Evolutionary conservation across 768 basidiomycete species (phyloP).

Genomic region (Psilocybe subaeruginosa): DNA sequence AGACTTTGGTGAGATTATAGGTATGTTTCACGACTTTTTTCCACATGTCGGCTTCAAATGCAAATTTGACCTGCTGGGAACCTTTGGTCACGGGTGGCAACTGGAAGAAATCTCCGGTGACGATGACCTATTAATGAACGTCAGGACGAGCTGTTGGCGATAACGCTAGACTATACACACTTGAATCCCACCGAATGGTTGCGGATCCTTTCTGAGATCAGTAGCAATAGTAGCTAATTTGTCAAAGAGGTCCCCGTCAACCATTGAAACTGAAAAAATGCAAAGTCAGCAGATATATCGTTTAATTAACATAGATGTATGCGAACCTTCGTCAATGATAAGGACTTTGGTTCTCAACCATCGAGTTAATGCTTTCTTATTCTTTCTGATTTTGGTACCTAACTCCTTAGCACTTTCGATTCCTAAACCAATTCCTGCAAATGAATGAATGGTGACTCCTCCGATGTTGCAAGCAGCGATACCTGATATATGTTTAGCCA

Average conservation of each 20-base stretch:
- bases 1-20: conserved; percentile 94
- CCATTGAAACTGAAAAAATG: conserved; percentile 85
- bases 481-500: conserved; percentile 39
- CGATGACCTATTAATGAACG: conserved; percentile 61
- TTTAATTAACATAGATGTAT: conserved; percentile 1
- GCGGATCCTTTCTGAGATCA: conserved; percentile 57
- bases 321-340: conserved; percentile 79
- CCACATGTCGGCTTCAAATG: conserved; percentile 90
- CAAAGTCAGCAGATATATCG: background rate
- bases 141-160: background rate
- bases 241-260: conserved; percentile 92
- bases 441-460: conserved; percentile 93
- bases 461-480: conserved; percentile 99
- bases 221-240: conserved; percentile 79
- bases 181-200: conserved; percentile 95
- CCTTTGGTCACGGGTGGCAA: conserved; percentile 88
- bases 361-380: conserved; percentile 77
- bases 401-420: conserved; percentile 65
- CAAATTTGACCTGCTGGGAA: conserved; percentile 70
- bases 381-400: conserved; percentile 69
- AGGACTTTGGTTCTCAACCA: conserved; percentile 88
- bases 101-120: conserved; percentile 99
- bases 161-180: conserved; percentile 34
- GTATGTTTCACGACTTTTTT: conserved; percentile 71
- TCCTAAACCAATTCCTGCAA: conserved; percentile 92